Conservation (phyloP, 345 rosid genomes). For the Garcia nutans region DNA sequence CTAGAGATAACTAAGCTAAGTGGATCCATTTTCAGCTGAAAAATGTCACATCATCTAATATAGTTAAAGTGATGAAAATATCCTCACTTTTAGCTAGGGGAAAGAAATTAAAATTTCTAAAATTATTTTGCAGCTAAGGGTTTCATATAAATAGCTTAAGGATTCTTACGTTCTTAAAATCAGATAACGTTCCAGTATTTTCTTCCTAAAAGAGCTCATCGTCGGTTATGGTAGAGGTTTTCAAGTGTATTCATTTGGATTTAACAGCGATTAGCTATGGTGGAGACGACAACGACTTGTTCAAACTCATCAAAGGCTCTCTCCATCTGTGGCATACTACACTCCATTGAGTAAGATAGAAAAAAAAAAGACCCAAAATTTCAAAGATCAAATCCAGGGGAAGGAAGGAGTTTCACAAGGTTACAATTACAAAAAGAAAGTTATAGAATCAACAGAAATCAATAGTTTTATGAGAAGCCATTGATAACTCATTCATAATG, state of each 20-base stretch:
- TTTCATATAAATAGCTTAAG: no score
- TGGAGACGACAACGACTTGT: background rate
- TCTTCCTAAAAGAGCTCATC: conserved; percentile 53
- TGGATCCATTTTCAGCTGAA: no score
- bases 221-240: conserved; percentile 60
- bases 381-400: conserved; percentile 49
- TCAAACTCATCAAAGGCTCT: conserved; percentile 41
- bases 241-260: conserved; percentile 67
- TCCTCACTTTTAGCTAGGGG: no score
- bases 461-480: conserved; percentile 53
- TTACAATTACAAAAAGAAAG: conserved; percentile 53
- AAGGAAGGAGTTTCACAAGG: conserved; percentile 83
- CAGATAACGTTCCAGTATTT: conserved; percentile 51
- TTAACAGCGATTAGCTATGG: conserved; percentile 18
- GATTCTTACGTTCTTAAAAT: conserved; percentile 44
- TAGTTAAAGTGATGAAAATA: no score
- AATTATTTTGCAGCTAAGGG: no score
- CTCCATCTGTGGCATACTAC: conserved; percentile 72
- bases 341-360: conserved; percentile 33
- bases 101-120: no score
- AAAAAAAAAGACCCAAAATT: conserved; percentile 11
- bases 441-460: conserved; percentile 74
- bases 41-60: no score
- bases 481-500: conserved; percentile 58
- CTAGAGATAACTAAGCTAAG: no score